phyloP scores from a whole-genome alignment of 2,329 filamentous ascomycete species.

The Cladosporium sp. region DNA sequence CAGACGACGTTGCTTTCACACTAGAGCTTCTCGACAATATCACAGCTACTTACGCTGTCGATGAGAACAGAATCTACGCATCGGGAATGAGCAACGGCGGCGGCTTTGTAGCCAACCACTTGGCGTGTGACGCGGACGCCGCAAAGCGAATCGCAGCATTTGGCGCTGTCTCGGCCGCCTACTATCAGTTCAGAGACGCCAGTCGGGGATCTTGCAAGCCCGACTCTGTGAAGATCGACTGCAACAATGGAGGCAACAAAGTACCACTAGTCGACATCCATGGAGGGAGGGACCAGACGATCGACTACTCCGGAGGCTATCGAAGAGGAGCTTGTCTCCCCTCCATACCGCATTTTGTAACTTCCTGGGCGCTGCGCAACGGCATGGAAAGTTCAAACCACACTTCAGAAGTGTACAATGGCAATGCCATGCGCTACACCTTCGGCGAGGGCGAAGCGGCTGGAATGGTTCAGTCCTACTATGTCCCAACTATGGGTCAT shows the following conservation, averaged over 20 bases:
- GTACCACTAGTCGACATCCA: constrained; percentile 46
- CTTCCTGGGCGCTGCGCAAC: constrained; percentile 38
- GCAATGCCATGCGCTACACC: constrained; percentile 28
- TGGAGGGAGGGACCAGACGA: constrained; percentile 41
- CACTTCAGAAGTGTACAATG: constrained; percentile 26
- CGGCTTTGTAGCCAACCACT: constrained; percentile 44
- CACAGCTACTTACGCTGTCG: constrained; percentile 43
- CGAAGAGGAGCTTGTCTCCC: constrained; percentile 26
- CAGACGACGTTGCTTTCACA: constrained; percentile 46
- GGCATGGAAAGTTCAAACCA: constrained; percentile 26
- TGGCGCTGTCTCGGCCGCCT: constrained; percentile 47
- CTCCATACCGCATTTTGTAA: constrained; percentile 32
- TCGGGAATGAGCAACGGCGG: constrained; percentile 56
- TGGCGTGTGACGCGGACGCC: constrained; percentile 46
- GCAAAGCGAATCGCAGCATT: constrained; percentile 49
- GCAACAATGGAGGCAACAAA: constrained; percentile 28
- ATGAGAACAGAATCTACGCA: constrained; percentile 43
- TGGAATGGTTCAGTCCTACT: constrained; percentile 39
- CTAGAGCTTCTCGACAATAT: constrained; percentile 43
- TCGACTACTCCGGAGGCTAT: constrained; percentile 41
- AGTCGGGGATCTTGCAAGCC: constrained; percentile 20
- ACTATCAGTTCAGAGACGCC: constrained; percentile 35
- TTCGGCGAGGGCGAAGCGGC: constrained; percentile 33
- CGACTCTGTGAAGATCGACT: constrained; percentile 21
- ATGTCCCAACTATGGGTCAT: constrained; percentile 37